phyloP scores from a whole-genome alignment of 2,329 filamentous ascomycete species.

The Calonectria hongkongensis region DNA sequence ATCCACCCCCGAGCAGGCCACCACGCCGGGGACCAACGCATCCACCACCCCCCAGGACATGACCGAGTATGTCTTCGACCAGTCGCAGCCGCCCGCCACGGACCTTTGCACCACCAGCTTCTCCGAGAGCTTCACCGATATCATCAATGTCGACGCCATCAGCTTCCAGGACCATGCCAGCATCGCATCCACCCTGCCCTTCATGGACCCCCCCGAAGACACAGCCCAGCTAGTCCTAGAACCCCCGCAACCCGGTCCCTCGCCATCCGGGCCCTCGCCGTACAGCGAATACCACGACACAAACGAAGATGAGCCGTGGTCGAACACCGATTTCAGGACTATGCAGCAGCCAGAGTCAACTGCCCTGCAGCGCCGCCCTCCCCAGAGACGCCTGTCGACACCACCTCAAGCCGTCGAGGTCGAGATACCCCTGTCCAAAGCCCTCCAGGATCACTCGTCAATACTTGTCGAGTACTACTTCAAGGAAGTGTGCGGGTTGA shows the following conservation, averaged over 20 bases:
- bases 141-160: slow-evolving; percentile 35
- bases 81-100: slow-evolving; percentile 29
- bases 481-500: slow-evolving; percentile 76
- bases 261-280: slow-evolving; percentile 13
- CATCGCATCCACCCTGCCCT: slow-evolving; percentile 39
- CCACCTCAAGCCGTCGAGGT: neutral
- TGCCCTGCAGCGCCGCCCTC: slow-evolving; percentile 20
- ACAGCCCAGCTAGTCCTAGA: slow-evolving; percentile 39
- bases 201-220: slow-evolving; percentile 43
- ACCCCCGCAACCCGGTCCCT: slow-evolving; percentile 33
- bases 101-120: slow-evolving; percentile 40
- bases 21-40: slow-evolving; percentile 33
- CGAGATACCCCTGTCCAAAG: slow-evolving; percentile 43
- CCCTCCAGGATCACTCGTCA: slow-evolving; percentile 66
- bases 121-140: slow-evolving; percentile 41
- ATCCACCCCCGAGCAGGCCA: slow-evolving; percentile 28
- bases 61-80: slow-evolving; percentile 37
- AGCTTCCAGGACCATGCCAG: slow-evolving; percentile 22
- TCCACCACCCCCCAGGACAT: slow-evolving; percentile 26
- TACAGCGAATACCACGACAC: slow-evolving; percentile 35
- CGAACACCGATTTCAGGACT: slow-evolving; percentile 15
- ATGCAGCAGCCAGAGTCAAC: slow-evolving; percentile 26
- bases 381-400: slow-evolving; percentile 26
- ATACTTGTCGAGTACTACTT: slow-evolving; percentile 79
- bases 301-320: slow-evolving; percentile 43